These are phyloP conservation scores for Claviceps digitariae DNA, from an alignment of 2,329 filamentous ascomycete genomes.

Conservation along the genomic window DNA sequence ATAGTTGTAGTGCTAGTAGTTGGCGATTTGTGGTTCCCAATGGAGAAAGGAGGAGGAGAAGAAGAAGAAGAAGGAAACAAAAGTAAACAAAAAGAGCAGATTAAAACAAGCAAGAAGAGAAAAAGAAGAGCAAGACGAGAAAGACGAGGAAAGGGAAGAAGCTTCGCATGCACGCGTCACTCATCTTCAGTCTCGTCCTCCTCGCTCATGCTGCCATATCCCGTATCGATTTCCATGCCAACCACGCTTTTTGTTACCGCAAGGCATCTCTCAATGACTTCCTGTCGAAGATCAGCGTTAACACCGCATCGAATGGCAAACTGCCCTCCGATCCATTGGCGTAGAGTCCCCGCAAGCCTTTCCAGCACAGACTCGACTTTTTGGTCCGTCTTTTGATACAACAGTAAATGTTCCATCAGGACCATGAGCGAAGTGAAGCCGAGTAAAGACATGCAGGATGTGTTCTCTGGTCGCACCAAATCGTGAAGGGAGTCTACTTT, in stretches of 20 bases:
- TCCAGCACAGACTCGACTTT: conserved; percentile 37
- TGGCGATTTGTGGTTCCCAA: neutral
- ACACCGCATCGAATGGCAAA: conserved; percentile 38
- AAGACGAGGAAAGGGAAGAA: neutral
- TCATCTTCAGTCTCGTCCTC: conserved; percentile 26
- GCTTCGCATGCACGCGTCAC: neutral
- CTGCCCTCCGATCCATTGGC: conserved; percentile 46
- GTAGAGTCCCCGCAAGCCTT: conserved; percentile 40
- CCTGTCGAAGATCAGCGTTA: conserved; percentile 34
- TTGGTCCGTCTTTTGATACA: conserved; percentile 32
- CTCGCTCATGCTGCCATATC: conserved; percentile 46
- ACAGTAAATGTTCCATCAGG: conserved; percentile 39
- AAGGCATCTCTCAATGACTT: conserved; percentile 42
- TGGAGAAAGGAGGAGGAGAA: neutral
- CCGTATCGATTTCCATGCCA: conserved; percentile 46
- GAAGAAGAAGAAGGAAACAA: neutral
- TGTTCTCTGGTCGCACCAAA: conserved; percentile 29
- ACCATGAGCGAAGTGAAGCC: conserved; percentile 46
- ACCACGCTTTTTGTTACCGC: conserved; percentile 41
- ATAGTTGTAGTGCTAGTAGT: neutral
- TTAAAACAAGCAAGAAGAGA: neutral
- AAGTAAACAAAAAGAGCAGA: neutral
- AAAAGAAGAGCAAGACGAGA: too few relatives aligned
- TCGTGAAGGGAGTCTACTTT: conserved; percentile 35
- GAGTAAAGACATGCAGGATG: conserved; percentile 38